Conservation (phyloP, 768 basidiomycete genomes). For the Hebeloma cylindrosporum region DNA sequence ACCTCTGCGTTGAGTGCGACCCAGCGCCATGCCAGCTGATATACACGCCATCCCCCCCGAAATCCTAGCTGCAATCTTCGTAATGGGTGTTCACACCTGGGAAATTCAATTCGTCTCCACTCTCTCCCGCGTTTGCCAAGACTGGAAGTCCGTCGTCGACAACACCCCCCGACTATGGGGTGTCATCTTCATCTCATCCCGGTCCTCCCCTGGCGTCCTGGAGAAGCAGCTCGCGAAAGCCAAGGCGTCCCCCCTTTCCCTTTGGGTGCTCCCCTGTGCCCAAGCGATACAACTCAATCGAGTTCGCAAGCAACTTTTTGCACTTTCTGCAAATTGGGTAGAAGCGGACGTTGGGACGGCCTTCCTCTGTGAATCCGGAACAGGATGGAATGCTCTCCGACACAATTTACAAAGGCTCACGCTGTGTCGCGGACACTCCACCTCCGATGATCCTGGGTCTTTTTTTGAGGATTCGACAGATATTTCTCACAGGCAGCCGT, state of each 20-base stretch:
- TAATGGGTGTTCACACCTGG: slow-evolving; percentile 28
- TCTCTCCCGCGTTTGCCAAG: slow-evolving; percentile 27
- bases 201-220: slow-evolving; percentile 9
- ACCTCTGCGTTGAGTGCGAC: too few relatives aligned
- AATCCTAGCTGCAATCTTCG: slow-evolving; percentile 29
- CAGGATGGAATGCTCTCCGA: slow-evolving; percentile 20
- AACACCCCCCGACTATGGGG: slow-evolving; percentile 35
- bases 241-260: slow-evolving; percentile 29
- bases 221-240: slow-evolving; percentile 25
- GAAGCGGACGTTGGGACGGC: slow-evolving; percentile 21
- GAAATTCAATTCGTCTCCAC: slow-evolving; percentile 28
- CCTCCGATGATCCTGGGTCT: not conserved
- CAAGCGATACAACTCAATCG: not conserved
- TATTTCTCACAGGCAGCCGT: not conserved
- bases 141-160: slow-evolving; percentile 26
- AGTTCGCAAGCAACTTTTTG: slow-evolving; percentile 11
- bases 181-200: slow-evolving; percentile 22
- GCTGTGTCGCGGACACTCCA: slow-evolving; percentile 7
- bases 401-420: slow-evolving; percentile 20
- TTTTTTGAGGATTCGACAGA: slow-evolving; percentile 23
- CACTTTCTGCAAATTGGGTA: slow-evolving; percentile 30
- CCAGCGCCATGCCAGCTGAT: too few relatives aligned
- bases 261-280: slow-evolving; percentile 12
- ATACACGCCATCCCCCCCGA: slow-evolving; percentile 30
- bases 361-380: slow-evolving; percentile 14